Percentiles rank a stretch among this genome's conserved stretches.
Conservation (phyloP, 306 rosid genomes). For the Carpinus viminea region DNA sequence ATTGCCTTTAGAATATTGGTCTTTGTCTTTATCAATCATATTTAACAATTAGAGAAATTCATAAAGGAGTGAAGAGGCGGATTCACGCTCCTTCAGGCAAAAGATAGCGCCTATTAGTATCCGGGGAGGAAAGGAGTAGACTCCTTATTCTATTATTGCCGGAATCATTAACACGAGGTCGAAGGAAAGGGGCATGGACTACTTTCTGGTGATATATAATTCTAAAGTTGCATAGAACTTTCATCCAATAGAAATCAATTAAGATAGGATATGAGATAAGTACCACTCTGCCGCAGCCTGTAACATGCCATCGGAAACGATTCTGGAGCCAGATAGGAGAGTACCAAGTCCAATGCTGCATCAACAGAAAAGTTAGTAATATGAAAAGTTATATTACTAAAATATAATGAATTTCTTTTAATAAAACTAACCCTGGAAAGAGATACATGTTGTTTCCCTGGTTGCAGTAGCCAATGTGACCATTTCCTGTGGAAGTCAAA, state of each 20-base stretch:
- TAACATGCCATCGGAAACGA: constrained; percentile 91
- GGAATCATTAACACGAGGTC: too few relatives aligned
- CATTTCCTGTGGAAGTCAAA: constrained; percentile 61
- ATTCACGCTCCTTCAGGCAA: too few relatives aligned
- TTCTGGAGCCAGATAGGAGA: constrained; percentile 82
- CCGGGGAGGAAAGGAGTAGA: too few relatives aligned
- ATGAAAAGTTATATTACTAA: constrained; percentile 2
- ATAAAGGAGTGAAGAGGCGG: too few relatives aligned
- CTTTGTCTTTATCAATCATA: too few relatives aligned
- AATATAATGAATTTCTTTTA: constrained; percentile 13
- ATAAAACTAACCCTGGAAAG: constrained; percentile 86
- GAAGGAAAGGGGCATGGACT: neutral
- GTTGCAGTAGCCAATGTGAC: constrained; percentile 88
- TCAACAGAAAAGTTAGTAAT: constrained; percentile 17
- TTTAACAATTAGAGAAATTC: too few relatives aligned
- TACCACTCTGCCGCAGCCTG: constrained; percentile 99
- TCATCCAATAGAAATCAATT: constrained; percentile 15
- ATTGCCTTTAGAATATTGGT: too few relatives aligned
- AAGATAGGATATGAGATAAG: constrained; percentile 27
- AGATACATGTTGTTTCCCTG: constrained; percentile 99
- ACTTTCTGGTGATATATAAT: neutral
- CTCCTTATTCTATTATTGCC: too few relatives aligned
- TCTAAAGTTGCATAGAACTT: neutral
- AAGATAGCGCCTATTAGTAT: too few relatives aligned
- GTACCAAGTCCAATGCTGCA: constrained; percentile 98